phyloP scores from a whole-genome alignment of 2,329 filamentous ascomycete species.

The Fusarium cicatricum region DNA sequence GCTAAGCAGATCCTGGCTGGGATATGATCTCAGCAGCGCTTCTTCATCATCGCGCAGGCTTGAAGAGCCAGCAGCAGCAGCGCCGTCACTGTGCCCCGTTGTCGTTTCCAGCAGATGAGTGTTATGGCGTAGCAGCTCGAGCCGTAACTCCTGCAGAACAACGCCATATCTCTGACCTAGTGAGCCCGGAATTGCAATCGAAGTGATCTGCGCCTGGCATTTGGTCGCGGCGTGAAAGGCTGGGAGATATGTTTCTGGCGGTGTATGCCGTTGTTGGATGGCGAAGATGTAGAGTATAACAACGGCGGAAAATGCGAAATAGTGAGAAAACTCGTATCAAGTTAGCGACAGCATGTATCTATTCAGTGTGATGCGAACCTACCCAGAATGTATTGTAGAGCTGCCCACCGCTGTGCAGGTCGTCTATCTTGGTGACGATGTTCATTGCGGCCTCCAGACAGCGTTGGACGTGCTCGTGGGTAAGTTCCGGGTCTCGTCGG shows the following conservation, averaged over 20 bases:
- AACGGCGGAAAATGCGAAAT: conserved; percentile 55
- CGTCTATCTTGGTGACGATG: conserved; percentile 50
- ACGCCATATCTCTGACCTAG: conserved; percentile 52
- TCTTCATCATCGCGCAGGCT: neutral
- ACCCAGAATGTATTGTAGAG: conserved; percentile 27
- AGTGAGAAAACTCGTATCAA: conserved; percentile 40
- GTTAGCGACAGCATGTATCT: conserved; percentile 40
- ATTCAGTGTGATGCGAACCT: conserved; percentile 45
- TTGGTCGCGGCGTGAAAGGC: conserved; percentile 49
- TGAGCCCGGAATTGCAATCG: conserved; percentile 48
- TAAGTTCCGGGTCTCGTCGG: conserved; percentile 31
- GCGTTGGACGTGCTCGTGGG: conserved; percentile 26
- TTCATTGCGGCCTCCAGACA: conserved; percentile 52
- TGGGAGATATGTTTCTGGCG: conserved; percentile 39
- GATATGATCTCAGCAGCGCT: neutral
- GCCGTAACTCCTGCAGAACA: conserved; percentile 49
- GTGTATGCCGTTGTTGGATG: conserved; percentile 47
- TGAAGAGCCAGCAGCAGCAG: neutral
- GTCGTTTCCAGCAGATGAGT: conserved; percentile 6
- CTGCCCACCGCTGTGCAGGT: conserved; percentile 9
- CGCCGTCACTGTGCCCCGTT: neutral
- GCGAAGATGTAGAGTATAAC: conserved; percentile 55
- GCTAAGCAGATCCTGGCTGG: neutral
- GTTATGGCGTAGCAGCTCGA: conserved; percentile 38
- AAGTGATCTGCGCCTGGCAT: conserved; percentile 51